Percentiles rank a stretch among this genome's conserved stretches.
Evolutionary conservation across 768 basidiomycete genomes (phyloP).

Genomic region (Tremella fuciformis): DNA sequence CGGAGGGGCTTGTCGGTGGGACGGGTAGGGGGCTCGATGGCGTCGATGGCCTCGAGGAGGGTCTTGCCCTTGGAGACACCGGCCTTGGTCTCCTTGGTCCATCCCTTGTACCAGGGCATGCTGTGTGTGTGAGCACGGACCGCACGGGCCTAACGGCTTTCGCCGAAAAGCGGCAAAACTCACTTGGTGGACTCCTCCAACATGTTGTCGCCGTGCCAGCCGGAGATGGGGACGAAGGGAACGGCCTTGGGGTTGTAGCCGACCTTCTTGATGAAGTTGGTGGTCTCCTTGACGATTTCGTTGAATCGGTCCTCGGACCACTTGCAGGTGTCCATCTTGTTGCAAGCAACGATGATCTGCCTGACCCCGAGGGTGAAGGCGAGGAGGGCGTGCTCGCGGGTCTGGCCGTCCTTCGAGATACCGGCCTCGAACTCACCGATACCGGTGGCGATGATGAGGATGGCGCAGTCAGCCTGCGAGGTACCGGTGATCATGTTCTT

Average conservation of each 20-base stretch:
- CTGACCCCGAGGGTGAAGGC: constrained; percentile 99
- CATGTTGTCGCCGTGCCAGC: constrained; percentile 99
- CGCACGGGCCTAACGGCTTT: not conserved
- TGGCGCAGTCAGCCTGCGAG: constrained; percentile 98
- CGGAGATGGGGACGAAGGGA: constrained; percentile 98
- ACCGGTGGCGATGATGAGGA: constrained; percentile 99
- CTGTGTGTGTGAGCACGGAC: constrained; percentile 53
- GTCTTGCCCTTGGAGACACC: constrained; percentile 97
- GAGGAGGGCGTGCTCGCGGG: constrained; percentile 99
- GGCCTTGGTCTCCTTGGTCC: constrained; percentile 92
- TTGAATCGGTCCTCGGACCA: constrained; percentile 99
- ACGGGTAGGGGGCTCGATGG: constrained; percentile 94
- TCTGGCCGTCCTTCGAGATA: constrained; percentile 99
- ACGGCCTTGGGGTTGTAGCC: constrained; percentile 99
- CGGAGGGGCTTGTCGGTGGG: constrained; percentile 99
- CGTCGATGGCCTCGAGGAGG: constrained; percentile 98
- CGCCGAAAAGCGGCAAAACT: constrained; percentile 40
- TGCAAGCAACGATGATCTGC: constrained; percentile 88
- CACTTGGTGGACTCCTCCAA: constrained; percentile 96
- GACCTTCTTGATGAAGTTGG: constrained; percentile 98
- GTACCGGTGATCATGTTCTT: constrained; percentile 99
- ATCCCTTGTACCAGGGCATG: constrained; percentile 99
- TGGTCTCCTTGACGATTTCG: constrained; percentile 98
- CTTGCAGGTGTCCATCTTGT: constrained; percentile 99
- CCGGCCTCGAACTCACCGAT: constrained; percentile 99